phyloP scores from a whole-genome alignment of 331 rosid genomes.

The Pyrus hybrid region DNA sequence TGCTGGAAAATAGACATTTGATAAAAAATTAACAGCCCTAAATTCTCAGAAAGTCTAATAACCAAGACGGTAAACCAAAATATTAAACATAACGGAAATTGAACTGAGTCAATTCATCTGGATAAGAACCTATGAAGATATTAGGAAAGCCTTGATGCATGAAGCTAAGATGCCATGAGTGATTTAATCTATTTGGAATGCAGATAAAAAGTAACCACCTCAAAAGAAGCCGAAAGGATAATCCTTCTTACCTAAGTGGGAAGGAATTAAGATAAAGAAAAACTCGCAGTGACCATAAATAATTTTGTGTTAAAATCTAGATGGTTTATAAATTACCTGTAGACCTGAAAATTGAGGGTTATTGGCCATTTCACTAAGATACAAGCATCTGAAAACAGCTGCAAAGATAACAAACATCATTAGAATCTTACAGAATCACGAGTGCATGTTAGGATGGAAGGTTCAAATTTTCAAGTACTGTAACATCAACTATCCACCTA shows the following conservation, averaged over 20 bases:
- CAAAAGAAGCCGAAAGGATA: neutral
- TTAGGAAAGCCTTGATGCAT: neutral
- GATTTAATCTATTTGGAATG: neutral
- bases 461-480: neutral
- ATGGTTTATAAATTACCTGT: slow-evolving; percentile 40
- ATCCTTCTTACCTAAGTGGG: neutral
- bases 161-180: neutral
- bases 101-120: neutral
- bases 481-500: neutral
- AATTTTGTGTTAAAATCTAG: neutral
- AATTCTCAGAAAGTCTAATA: too few relatives aligned
- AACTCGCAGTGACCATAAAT: neutral
- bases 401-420: slow-evolving; percentile 17
- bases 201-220: neutral
- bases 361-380: slow-evolving; percentile 46
- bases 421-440: neutral
- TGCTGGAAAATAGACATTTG: too few relatives aligned
- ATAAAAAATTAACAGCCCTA: too few relatives aligned
- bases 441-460: neutral
- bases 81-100: neutral
- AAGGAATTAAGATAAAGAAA: neutral
- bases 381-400: slow-evolving; percentile 19
- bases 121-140: neutral
- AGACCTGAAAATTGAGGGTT: slow-evolving; percentile 73
- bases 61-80: neutral